Evolutionary conservation across 176 grass and related monocot genomes (phyloP).

Genomic region (Dendrocalamus sinicus): DNA sequence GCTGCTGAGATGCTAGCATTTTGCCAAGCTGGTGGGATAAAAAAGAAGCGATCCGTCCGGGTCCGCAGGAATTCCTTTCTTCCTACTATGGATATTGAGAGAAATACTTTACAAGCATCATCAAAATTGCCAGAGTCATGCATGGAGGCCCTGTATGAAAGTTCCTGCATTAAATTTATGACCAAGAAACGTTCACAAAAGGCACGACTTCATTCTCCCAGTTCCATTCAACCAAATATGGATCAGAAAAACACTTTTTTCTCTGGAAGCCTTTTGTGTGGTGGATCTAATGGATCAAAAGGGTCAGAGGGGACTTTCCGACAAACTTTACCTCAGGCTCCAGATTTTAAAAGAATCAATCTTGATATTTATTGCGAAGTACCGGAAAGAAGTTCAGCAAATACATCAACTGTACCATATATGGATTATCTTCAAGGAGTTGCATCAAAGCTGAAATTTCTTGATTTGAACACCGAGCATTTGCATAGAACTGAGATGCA

Average conservation of each 20-base stretch:
- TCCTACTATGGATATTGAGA: slow-evolving; percentile 37
- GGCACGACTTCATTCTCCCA: slow-evolving; percentile 18
- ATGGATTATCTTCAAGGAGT: slow-evolving; percentile 47
- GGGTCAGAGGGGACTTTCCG: slow-evolving; percentile 24
- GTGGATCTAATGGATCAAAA: slow-evolving; percentile 27
- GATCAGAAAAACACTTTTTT: slow-evolving; percentile 28
- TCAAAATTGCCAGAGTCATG: slow-evolving; percentile 39
- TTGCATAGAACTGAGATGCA: slow-evolving; percentile 43
- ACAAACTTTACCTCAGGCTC: slow-evolving; percentile 13
- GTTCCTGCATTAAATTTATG: slow-evolving; percentile 46
- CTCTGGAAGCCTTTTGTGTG: slow-evolving; percentile 25
- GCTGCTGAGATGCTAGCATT: slow-evolving; percentile 50
- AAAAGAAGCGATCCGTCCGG: slow-evolving; percentile 59
- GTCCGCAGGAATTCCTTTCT: slow-evolving; percentile 41
- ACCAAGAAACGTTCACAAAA: slow-evolving; percentile 64
- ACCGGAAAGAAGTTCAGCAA: slow-evolving; percentile 36
- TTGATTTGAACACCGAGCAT: slow-evolving; percentile 52
- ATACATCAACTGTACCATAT: slow-evolving; percentile 51
- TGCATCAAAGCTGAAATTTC: slow-evolving; percentile 47
- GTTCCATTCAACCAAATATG: slow-evolving; percentile 32
- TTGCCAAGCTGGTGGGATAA: slow-evolving; percentile 46
- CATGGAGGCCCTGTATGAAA: slow-evolving; percentile 51
- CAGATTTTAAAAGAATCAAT: slow-evolving; percentile 13
- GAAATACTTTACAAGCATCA: slow-evolving; percentile 34
- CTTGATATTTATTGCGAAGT: slow-evolving; percentile 35